Evolutionary conservation across 2,329 filamentous ascomycete genomes (phyloP).

Genomic region (Alternaria burnsii): DNA sequence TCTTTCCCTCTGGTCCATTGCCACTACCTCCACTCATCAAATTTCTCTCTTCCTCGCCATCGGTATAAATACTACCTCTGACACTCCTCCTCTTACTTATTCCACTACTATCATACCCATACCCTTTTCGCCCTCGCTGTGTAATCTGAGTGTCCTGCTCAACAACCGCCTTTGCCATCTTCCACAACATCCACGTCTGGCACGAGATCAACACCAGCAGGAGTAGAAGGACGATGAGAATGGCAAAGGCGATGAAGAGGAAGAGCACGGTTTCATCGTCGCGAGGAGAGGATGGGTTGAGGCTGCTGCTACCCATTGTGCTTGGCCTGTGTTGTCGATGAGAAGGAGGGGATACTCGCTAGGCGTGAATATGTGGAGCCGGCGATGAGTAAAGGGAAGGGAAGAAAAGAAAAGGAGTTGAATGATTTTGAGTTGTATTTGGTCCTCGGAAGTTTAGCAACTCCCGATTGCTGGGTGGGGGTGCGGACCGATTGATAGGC

Average conservation of each 20-base stretch:
- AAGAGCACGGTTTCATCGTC: constrained; percentile 29
- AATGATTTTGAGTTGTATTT: neutral
- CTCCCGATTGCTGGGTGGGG: neutral
- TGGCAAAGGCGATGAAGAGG: constrained; percentile 39
- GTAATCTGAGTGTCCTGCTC: constrained; percentile 25
- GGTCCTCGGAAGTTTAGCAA: neutral
- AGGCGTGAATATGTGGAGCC: neutral
- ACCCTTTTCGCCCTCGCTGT: constrained; percentile 9
- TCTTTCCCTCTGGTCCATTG: neutral
- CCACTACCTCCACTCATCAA: constrained; percentile 1
- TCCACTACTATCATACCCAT: neutral
- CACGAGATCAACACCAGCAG: constrained; percentile 27
- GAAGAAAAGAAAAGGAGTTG: neutral
- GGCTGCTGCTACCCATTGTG: constrained; percentile 5
- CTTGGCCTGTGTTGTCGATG: constrained; percentile 1
- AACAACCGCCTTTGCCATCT: constrained; percentile 30
- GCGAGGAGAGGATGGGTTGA: neutral
- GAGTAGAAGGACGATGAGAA: constrained; percentile 34
- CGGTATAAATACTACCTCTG: neutral
- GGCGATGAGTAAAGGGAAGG: neutral
- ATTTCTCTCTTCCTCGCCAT: constrained; percentile 1
- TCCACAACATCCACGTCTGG: constrained; percentile 39
- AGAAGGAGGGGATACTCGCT: neutral
- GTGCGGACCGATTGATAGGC: neutral
- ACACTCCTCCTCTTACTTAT: constrained; percentile 1